Evolutionary conservation across 2,329 filamentous ascomycete species (phyloP).

Genomic region (Pyrenophora teres): DNA sequence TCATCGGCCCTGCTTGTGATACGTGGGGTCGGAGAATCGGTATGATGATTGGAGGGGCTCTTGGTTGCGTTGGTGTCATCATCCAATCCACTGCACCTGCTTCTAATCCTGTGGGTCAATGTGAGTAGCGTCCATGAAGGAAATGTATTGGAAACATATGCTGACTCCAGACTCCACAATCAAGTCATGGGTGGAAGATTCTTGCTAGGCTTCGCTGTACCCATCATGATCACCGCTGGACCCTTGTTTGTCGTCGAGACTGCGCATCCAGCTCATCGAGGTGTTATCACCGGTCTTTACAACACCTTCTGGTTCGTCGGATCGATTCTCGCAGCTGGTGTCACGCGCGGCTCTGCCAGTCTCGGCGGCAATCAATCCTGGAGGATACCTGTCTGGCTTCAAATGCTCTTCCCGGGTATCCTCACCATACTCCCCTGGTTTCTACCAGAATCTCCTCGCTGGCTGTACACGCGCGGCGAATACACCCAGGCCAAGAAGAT

Average conservation of each 20-base stretch:
- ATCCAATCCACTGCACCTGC: conserved; percentile 53
- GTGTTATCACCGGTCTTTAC: conserved; percentile 51
- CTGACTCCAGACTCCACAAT: background rate
- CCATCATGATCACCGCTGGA: conserved; percentile 60
- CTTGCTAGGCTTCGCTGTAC: conserved; percentile 63
- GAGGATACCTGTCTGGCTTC: conserved; percentile 34
- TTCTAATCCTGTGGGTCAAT: conserved; percentile 50
- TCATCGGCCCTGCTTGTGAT: conserved; percentile 54
- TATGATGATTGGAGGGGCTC: conserved; percentile 58
- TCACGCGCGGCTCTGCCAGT: conserved; percentile 27
- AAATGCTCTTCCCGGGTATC: conserved; percentile 40
- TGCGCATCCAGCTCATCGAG: conserved; percentile 63
- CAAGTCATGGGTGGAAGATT: conserved; percentile 61
- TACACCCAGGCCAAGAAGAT: conserved; percentile 58
- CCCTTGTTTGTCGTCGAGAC: conserved; percentile 65
- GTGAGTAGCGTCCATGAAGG: background rate
- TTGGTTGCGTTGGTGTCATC: conserved; percentile 56
- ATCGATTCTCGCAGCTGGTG: conserved; percentile 34
- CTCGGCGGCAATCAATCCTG: conserved; percentile 26
- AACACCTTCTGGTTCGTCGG: conserved; percentile 54
- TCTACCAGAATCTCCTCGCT: conserved; percentile 58
- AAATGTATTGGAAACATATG: background rate
- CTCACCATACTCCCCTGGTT: conserved; percentile 55
- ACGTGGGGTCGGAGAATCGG: conserved; percentile 50
- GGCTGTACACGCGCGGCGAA: conserved; percentile 60